These are phyloP conservation scores for Wickerhamiella kazuoi DNA, from an alignment of 805 yeast species.

Conservation along the genomic window DNA sequence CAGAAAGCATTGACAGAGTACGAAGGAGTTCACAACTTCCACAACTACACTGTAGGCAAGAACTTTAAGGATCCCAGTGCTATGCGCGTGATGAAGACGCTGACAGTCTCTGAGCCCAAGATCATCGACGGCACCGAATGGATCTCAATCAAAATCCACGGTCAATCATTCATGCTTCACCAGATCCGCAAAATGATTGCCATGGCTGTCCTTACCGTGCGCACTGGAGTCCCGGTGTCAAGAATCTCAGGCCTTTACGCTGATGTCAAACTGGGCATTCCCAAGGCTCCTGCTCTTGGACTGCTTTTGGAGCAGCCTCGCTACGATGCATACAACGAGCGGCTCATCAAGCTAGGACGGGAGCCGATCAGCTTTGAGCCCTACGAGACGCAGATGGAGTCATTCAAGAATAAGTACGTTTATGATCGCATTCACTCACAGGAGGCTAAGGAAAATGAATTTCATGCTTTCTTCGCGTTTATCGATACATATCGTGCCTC, in stretches of 20 bases:
- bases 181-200: conserved; percentile 97
- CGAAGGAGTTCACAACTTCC: conserved; percentile 83
- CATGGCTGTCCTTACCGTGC: conserved; percentile 70
- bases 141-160: conserved; percentile 91
- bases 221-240: conserved; percentile 68
- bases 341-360: conserved; percentile 58
- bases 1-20: conserved; percentile 55
- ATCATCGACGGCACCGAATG: conserved; percentile 89
- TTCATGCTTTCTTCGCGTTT: conserved; percentile 78
- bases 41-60: conserved; percentile 74
- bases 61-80: conserved; percentile 72
- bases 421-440: conserved; percentile 86
- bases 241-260: conserved; percentile 67
- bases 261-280: conserved; percentile 62
- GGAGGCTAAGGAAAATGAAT: conserved; percentile 73
- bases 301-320: conserved; percentile 80
- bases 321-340: conserved; percentile 64
- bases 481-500: conserved; percentile 66
- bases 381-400: conserved; percentile 56
- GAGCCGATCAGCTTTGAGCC: conserved; percentile 51
- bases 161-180: conserved; percentile 95
- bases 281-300: conserved; percentile 96
- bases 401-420: conserved; percentile 70
- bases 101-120: conserved; percentile 73
- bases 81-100: conserved; percentile 58